Evolutionary conservation across 176 grass and related monocot genomes (phyloP).

Genomic region (Lolium perenne): DNA sequence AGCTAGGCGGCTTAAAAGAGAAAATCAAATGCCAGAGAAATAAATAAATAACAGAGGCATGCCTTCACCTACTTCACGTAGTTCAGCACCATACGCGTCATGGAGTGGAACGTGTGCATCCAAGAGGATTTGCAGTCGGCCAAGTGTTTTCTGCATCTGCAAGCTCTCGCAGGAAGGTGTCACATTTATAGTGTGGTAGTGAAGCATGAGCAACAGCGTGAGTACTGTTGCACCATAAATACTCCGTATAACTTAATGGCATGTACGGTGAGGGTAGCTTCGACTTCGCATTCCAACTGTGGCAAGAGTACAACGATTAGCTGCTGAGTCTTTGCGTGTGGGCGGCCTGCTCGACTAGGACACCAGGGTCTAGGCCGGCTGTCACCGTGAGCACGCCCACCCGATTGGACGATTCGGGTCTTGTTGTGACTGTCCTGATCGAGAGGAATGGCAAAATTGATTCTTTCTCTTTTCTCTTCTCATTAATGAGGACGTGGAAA

Average conservation of each 20-base stretch:
- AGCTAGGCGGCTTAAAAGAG: not conserved
- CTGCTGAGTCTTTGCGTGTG: too few relatives aligned
- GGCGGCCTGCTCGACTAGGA: too few relatives aligned
- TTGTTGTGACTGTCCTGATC: too few relatives aligned
- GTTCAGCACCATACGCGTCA: not conserved
- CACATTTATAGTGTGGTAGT: not conserved
- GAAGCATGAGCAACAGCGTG: not conserved
- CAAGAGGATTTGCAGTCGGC: not conserved
- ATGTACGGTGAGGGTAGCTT: not conserved
- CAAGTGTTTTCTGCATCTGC: not conserved
- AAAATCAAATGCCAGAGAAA: not conserved
- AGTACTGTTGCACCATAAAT: not conserved
- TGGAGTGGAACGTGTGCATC: not conserved
- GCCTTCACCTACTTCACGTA: not conserved
- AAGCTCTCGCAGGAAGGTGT: not conserved
- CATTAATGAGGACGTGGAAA: too few relatives aligned
- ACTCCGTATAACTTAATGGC: not conserved
- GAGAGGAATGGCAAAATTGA: too few relatives aligned
- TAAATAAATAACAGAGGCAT: not conserved
- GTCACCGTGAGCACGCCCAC: too few relatives aligned
- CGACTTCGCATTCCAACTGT: too few relatives aligned
- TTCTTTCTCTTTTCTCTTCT: too few relatives aligned
- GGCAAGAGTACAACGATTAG: too few relatives aligned
- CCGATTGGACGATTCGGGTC: too few relatives aligned
- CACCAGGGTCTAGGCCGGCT: too few relatives aligned